Evolutionary conservation across 306 rosid genomes (phyloP).

Genomic region (Hylodesmum podocarpum): DNA sequence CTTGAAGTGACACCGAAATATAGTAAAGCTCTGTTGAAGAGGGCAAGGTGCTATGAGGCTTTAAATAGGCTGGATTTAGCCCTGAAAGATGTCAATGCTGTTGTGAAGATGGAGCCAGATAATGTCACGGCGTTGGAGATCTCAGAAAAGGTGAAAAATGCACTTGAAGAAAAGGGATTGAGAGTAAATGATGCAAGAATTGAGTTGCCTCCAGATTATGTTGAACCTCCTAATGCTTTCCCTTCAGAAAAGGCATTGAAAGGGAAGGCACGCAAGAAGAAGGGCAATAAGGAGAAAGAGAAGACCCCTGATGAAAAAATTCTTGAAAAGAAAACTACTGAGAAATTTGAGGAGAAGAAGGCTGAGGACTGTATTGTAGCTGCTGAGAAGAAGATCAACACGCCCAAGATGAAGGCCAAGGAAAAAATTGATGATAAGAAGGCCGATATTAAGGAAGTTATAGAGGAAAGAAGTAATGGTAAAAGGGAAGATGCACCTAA

Average conservation of each 20-base stretch:
- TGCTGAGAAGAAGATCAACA: slow-evolving; percentile 16
- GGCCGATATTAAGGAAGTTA: slow-evolving; percentile 66
- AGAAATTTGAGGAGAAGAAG: slow-evolving; percentile 33
- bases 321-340: slow-evolving; percentile 19
- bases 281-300: slow-evolving; percentile 49
- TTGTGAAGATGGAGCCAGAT: slow-evolving; percentile 69
- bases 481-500: slow-evolving; percentile 47
- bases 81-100: slow-evolving; percentile 65
- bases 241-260: slow-evolving; percentile 41
- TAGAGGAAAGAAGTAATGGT: slow-evolving; percentile 53
- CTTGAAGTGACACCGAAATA: slow-evolving; percentile 84
- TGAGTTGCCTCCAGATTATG: slow-evolving; percentile 78
- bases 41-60: slow-evolving; percentile 92
- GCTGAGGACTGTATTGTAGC: slow-evolving; percentile 14
- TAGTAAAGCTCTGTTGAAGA: slow-evolving; percentile 83
- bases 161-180: slow-evolving; percentile 66
- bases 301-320: slow-evolving; percentile 24
- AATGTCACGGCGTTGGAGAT: slow-evolving; percentile 87
- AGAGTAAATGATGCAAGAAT: slow-evolving; percentile 53
- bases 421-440: slow-evolving; percentile 49
- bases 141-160: slow-evolving; percentile 58
- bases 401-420: slow-evolving; percentile 43
- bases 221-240: slow-evolving; percentile 46
- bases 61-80: slow-evolving; percentile 85
- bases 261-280: slow-evolving; percentile 63